These are phyloP conservation scores for Rhizopus arrhizus DNA, from an alignment of 371 early-diverging fungal genomes.

Conservation along the genomic window DNA sequence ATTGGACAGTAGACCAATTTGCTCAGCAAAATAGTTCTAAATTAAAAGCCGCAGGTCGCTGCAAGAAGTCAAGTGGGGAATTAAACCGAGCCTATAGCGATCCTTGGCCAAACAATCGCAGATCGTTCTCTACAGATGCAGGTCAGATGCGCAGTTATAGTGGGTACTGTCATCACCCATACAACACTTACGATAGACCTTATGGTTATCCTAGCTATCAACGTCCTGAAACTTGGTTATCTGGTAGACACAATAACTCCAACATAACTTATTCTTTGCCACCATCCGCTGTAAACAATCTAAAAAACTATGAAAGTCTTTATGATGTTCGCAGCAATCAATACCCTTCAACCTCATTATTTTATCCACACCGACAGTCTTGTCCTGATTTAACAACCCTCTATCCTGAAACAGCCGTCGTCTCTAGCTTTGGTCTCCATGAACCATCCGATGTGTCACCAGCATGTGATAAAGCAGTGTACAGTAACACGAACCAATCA, in stretches of 20 bases:
- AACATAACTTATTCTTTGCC: constrained; percentile 22
- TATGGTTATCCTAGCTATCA: constrained; percentile 16
- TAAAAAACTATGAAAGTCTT: neutral
- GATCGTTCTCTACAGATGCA: constrained; percentile 30
- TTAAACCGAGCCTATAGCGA: constrained; percentile 4
- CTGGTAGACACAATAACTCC: constrained; percentile 14
- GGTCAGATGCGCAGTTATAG: constrained; percentile 14
- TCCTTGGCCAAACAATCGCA: constrained; percentile 17
- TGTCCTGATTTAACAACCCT: constrained; percentile 20
- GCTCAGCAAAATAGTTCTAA: constrained; percentile 35
- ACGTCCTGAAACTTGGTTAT: constrained; percentile 14
- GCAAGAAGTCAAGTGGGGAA: constrained; percentile 22
- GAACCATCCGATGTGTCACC: neutral
- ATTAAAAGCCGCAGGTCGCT: constrained; percentile 17
- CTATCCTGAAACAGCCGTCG: constrained; percentile 23
- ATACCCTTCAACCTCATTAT: neutral
- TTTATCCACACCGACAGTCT: constrained; percentile 29
- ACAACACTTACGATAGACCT: constrained; percentile 10
- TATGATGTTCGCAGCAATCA: neutral
- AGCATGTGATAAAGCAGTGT: neutral
- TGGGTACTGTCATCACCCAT: constrained; percentile 26
- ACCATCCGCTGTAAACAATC: neutral
- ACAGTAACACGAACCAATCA: neutral
- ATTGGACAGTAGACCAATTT: constrained; percentile 82
- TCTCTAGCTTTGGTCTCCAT: constrained; percentile 2